These are phyloP conservation scores for Xylariaceae sp. DNA, from an alignment of 2,329 filamentous ascomycete genomes.

Conservation along the genomic window DNA sequence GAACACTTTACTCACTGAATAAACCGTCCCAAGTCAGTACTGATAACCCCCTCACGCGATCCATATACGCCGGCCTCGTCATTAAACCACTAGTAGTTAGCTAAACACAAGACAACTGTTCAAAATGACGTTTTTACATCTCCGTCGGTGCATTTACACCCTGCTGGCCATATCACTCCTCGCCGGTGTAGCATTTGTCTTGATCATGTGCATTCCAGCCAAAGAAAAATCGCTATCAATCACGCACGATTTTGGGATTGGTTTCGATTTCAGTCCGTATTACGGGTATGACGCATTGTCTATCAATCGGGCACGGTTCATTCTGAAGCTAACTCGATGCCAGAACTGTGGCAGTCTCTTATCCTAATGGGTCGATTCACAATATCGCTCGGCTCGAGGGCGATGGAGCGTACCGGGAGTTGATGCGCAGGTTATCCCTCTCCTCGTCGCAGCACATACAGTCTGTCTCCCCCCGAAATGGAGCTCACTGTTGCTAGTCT, in stretches of 20 bases:
- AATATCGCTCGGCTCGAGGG: slow-evolving; percentile 13
- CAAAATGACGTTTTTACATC: too few relatives aligned
- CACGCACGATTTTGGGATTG: slow-evolving; percentile 15
- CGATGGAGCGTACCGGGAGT: slow-evolving; percentile 12
- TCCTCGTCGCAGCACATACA: slow-evolving; percentile 13
- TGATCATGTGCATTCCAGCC: slow-evolving; percentile 5
- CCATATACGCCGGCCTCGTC: too few relatives aligned
- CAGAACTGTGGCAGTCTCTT: slow-evolving; percentile 15
- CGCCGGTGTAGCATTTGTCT: background rate
- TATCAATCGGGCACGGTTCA: background rate
- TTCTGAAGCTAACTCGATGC: slow-evolving; percentile 7
- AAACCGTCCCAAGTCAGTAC: too few relatives aligned
- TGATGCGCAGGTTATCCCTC: slow-evolving; percentile 16
- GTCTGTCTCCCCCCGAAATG: slow-evolving; percentile 3
- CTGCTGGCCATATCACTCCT: too few relatives aligned
- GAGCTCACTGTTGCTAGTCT: background rate
- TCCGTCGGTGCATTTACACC: too few relatives aligned
- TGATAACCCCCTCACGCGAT: too few relatives aligned
- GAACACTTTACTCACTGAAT: too few relatives aligned
- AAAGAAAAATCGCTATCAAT: slow-evolving; percentile 7
- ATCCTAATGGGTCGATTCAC: slow-evolving; percentile 13
- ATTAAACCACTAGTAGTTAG: too few relatives aligned
- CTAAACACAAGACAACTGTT: too few relatives aligned
- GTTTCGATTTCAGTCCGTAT: slow-evolving; percentile 14
- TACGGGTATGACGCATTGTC: slow-evolving; percentile 10